Percentiles rank a stretch among this genome's conserved stretches.
phyloP scores from a whole-genome alignment of 768 basidiomycete genomes.

The Rhodotorula graminis region DNA sequence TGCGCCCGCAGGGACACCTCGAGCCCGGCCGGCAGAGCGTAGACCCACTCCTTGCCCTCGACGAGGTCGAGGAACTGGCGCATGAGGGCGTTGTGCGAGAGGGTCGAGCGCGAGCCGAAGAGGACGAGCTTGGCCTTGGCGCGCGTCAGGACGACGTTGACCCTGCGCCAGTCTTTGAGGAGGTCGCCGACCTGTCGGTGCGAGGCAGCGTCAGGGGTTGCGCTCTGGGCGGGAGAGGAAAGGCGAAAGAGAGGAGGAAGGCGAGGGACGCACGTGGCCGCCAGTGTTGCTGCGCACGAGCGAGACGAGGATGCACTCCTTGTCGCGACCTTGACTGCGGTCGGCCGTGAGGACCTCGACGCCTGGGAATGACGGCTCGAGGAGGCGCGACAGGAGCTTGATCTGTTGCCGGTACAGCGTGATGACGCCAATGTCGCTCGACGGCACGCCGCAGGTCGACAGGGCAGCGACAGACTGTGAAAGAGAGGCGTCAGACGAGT shows the following conservation, averaged over 20 bases:
- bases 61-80: slow-evolving; percentile 72
- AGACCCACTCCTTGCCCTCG: slow-evolving; percentile 67
- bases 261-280: slow-evolving; percentile 59
- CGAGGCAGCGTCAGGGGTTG: not conserved
- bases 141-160: slow-evolving; percentile 95
- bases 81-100: slow-evolving; percentile 56
- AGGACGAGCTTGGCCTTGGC: slow-evolving; percentile 85
- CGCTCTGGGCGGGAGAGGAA: too few species aligned
- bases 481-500: not conserved
- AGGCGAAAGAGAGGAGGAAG: not conserved
- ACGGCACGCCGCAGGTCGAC: slow-evolving; percentile 59
- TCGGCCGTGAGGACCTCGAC: slow-evolving; percentile 49
- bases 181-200: slow-evolving; percentile 73
- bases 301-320: slow-evolving; percentile 88
- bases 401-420: slow-evolving; percentile 93
- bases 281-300: slow-evolving; percentile 82
- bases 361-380: slow-evolving; percentile 54
- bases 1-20: slow-evolving; percentile 47
- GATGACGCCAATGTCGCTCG: slow-evolving; percentile 76
- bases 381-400: slow-evolving; percentile 69
- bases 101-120: slow-evolving; percentile 77
- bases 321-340: slow-evolving; percentile 55
- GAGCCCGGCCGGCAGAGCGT: slow-evolving; percentile 49
- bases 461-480: slow-evolving; percentile 64
- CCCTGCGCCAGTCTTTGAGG: slow-evolving; percentile 87